Evolutionary conservation across 192 early-diverging fungal genomes (phyloP).

Genomic region (Globomyces pollinis-pini): DNA sequence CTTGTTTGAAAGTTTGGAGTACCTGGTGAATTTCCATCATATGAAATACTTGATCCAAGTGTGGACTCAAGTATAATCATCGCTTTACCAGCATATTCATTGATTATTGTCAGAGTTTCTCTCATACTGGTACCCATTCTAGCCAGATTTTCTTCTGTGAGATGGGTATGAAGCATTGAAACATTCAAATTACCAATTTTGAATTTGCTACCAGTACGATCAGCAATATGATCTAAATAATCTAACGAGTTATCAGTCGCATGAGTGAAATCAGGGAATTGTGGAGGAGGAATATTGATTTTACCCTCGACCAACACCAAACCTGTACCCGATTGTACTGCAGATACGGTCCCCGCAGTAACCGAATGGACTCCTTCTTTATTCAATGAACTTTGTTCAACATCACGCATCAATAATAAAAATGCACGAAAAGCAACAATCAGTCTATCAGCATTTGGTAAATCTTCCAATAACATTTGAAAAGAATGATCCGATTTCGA

Average conservation of each 20-base stretch:
- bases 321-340: constrained; percentile 20
- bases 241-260: constrained; percentile 9
- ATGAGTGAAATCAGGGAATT: constrained; percentile 29
- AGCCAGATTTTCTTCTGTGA: too few species aligned
- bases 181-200: constrained; percentile 22
- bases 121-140: constrained; percentile 58
- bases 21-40: background rate
- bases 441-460: constrained; percentile 57
- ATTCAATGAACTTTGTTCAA: constrained; percentile 35
- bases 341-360: constrained; percentile 23
- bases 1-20: background rate
- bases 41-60: background rate
- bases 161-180: too few species aligned
- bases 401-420: constrained; percentile 61
- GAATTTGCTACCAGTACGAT: background rate
- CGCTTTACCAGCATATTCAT: constrained; percentile 54
- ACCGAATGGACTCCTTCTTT: background rate
- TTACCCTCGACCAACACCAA: constrained; percentile 48
- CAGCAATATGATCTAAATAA: constrained; percentile 13
- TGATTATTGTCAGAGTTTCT: constrained; percentile 61
- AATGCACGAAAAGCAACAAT: constrained; percentile 69
- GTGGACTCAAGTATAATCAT: constrained; percentile 44
- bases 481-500: constrained; percentile 16
- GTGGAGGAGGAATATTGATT: constrained; percentile 32
- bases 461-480: constrained; percentile 35